phyloP scores from a whole-genome alignment of 257 asterid genomes.

The Solanum tarijense region DNA sequence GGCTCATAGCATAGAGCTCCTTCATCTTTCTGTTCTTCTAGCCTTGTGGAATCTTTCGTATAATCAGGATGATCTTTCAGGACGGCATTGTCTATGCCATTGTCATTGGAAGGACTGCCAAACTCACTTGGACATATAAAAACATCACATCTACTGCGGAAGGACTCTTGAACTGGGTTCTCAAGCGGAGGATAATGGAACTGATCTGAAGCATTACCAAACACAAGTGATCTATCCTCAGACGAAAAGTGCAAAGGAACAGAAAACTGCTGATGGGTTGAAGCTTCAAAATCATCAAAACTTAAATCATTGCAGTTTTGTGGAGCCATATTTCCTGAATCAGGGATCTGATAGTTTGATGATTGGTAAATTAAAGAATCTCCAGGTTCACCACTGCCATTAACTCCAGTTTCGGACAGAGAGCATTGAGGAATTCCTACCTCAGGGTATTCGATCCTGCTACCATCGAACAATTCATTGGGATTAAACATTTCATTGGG shows the following conservation, averaged over 20 bases:
- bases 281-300: conserved; percentile 28
- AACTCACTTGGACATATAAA: conserved; percentile 26
- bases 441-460: conserved; percentile 19
- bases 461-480: conserved; percentile 17
- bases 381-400: conserved; percentile 21
- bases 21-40: conserved; percentile 38
- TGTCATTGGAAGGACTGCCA: conserved; percentile 11
- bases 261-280: conserved; percentile 27
- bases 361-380: conserved; percentile 23
- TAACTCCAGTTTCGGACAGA: conserved; percentile 18
- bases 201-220: conserved; percentile 28
- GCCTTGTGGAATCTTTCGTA: conserved; percentile 22
- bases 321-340: conserved; percentile 9
- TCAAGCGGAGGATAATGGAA: conserved; percentile 21
- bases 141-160: conserved; percentile 15
- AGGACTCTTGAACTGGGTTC: conserved; percentile 27
- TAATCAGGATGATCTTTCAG: conserved; percentile 16
- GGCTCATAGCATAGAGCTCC: conserved; percentile 80
- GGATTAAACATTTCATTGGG: conserved; percentile 23
- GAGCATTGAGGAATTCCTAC: conserved; percentile 28
- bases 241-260: neutral
- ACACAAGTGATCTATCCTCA: conserved; percentile 5
- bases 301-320: conserved; percentile 14
- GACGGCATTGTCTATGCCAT: neutral
- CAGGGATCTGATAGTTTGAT: conserved; percentile 43